phyloP scores from a whole-genome alignment of 495 filamentous ascomycete species.

The Penicillium subrubescens region DNA sequence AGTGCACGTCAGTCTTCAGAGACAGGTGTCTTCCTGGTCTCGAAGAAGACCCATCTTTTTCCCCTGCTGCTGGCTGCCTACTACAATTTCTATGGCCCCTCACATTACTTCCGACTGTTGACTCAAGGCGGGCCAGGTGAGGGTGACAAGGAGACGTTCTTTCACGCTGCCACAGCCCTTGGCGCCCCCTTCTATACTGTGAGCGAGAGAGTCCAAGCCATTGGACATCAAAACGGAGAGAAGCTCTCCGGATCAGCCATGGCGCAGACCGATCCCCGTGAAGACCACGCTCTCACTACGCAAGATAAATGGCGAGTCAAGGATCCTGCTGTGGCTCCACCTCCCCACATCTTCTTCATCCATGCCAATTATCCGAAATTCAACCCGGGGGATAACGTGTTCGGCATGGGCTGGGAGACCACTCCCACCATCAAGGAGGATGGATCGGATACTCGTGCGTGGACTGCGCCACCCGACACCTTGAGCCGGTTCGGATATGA shows the following conservation, averaged over 20 bases:
- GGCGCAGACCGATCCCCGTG: slow-evolving; percentile 50
- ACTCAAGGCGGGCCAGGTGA: slow-evolving; percentile 58
- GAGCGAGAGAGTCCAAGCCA: slow-evolving; percentile 41
- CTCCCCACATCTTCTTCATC: slow-evolving; percentile 50
- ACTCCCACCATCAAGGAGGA: slow-evolving; percentile 41
- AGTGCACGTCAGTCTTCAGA: slow-evolving; percentile 51
- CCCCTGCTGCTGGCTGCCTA: slow-evolving; percentile 60
- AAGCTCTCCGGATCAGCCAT: slow-evolving; percentile 42
- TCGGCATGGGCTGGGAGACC: slow-evolving; percentile 43
- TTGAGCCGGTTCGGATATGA: slow-evolving; percentile 51
- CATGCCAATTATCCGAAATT: slow-evolving; percentile 59
- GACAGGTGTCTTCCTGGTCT: slow-evolving; percentile 58
- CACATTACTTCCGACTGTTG: slow-evolving; percentile 60
- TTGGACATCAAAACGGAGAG: slow-evolving; percentile 40
- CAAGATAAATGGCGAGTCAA: slow-evolving; percentile 42
- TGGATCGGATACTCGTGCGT: slow-evolving; percentile 44
- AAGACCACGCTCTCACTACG: slow-evolving; percentile 43
- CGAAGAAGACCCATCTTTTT: slow-evolving; percentile 54
- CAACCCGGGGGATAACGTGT: slow-evolving; percentile 50
- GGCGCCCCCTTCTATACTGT: slow-evolving; percentile 54
- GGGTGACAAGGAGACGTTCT: slow-evolving; percentile 68
- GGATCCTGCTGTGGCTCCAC: slow-evolving; percentile 33
- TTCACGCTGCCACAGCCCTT: slow-evolving; percentile 55
- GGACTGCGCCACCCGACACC: slow-evolving; percentile 40
- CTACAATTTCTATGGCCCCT: slow-evolving; percentile 64